Evolutionary conservation across 2,329 filamentous ascomycete genomes (phyloP).

Genomic region (Sporothrix inflata): DNA sequence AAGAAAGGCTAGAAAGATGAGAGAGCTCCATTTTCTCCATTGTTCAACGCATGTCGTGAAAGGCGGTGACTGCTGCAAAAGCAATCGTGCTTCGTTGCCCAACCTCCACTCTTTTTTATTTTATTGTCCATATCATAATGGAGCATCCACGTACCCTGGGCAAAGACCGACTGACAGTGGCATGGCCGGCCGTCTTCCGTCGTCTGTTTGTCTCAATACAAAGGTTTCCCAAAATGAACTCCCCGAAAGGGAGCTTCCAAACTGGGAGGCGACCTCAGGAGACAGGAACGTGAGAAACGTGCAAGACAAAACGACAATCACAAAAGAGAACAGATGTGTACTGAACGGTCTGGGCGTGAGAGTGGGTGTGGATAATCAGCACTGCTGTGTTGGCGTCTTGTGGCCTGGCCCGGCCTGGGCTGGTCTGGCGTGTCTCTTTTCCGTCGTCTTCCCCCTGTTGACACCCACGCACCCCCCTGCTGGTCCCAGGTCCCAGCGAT

Average conservation of each 20-base stretch:
- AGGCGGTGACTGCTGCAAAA: not conserved
- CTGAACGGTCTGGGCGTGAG: not conserved
- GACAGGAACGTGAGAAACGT: not conserved
- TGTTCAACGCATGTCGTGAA: not conserved
- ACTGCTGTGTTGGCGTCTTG: slow-evolving; percentile 21
- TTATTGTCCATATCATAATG: not conserved
- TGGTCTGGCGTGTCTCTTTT: not conserved
- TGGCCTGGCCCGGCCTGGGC: not conserved
- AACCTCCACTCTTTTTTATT: slow-evolving; percentile 12
- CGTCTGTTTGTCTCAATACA: not conserved
- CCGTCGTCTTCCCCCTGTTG: not conserved
- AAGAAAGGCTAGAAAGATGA: not conserved
- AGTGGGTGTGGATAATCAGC: not conserved
- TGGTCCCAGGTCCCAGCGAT: slow-evolving; percentile 25
- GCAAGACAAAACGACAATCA: not conserved
- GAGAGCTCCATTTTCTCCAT: not conserved
- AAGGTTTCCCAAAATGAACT: not conserved
- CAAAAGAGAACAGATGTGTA: not conserved
- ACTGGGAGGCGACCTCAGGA: not conserved
- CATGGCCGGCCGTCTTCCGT: not conserved
- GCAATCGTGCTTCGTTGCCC: slow-evolving; percentile 15
- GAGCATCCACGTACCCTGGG: not conserved
- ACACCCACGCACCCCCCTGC: not conserved
- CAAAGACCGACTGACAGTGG: not conserved
- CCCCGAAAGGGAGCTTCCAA: not conserved